phyloP scores from a whole-genome alignment of 2,329 filamentous ascomycete genomes.

The Trichoderma harzianum region DNA sequence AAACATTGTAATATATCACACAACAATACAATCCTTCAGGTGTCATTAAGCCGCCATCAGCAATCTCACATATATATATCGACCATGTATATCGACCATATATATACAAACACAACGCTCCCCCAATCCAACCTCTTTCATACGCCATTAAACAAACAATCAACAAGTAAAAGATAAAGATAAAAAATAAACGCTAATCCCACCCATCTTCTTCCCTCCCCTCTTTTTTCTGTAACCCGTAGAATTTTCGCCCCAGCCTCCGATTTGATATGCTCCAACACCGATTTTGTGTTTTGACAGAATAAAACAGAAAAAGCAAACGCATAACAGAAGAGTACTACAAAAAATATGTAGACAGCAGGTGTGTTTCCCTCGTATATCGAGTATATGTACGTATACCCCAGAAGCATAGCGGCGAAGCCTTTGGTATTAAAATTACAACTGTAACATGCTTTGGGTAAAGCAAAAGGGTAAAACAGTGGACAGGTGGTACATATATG shows the following conservation, averaged over 20 bases:
- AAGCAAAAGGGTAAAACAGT: not conserved
- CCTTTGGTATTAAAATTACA: constrained; percentile 2
- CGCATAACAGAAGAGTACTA: not conserved
- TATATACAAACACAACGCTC: not conserved
- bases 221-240: constrained; percentile 2
- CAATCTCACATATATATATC: not conserved
- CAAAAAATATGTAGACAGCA: not conserved
- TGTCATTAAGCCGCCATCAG: not conserved
- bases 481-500: not conserved
- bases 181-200: not conserved
- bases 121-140: not conserved
- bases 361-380: not conserved
- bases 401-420: not conserved
- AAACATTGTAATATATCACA: not conserved
- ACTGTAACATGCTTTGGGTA: not conserved
- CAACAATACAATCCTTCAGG: not conserved
- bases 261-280: constrained; percentile 1
- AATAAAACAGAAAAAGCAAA: not conserved
- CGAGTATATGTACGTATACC: not conserved
- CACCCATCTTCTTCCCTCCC: not conserved
- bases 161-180: not conserved
- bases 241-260: not conserved
- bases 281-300: not conserved
- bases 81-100: not conserved
- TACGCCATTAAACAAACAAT: not conserved